These are phyloP conservation scores for Nematodospora anomalae DNA, from an alignment of 1,139 yeast species.

Conservation along the genomic window DNA sequence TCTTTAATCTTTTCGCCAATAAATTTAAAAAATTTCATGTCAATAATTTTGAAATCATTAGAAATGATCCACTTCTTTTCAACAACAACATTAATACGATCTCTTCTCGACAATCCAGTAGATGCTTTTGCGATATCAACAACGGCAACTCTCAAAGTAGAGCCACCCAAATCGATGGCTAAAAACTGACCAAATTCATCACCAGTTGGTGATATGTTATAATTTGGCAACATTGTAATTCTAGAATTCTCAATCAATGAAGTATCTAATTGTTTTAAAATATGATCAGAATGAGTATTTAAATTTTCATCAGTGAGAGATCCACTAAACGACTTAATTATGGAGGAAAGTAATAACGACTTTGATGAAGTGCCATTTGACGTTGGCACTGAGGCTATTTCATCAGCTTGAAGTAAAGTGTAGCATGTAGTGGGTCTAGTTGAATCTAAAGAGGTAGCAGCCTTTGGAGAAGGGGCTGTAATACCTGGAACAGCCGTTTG, in stretches of 20 bases:
- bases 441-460: constrained; percentile 1
- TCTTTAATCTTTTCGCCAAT: constrained; percentile 37
- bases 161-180: constrained; percentile 57
- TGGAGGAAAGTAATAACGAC: constrained; percentile 7
- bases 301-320: constrained; percentile 14
- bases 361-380: constrained; percentile 6
- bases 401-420: constrained; percentile 2
- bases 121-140: constrained; percentile 31
- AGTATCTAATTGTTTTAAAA: constrained; percentile 27
- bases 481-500: not conserved
- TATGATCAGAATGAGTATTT: constrained; percentile 17
- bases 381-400: constrained; percentile 7
- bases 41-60: constrained; percentile 39
- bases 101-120: constrained; percentile 6
- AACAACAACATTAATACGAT: constrained; percentile 27
- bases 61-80: constrained; percentile 44
- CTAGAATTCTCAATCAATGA: constrained; percentile 30
- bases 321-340: constrained; percentile 16
- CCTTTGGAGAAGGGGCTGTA: not conserved
- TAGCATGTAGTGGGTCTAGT: constrained; percentile 4
- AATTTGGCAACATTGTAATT: constrained; percentile 50
- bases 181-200: constrained; percentile 43
- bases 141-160: constrained; percentile 51
- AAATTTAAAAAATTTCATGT: constrained; percentile 40
- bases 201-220: constrained; percentile 43